These are phyloP conservation scores for Coemansia asiatica DNA, from an alignment of 192 early-diverging fungal genomes.

Conservation along the genomic window DNA sequence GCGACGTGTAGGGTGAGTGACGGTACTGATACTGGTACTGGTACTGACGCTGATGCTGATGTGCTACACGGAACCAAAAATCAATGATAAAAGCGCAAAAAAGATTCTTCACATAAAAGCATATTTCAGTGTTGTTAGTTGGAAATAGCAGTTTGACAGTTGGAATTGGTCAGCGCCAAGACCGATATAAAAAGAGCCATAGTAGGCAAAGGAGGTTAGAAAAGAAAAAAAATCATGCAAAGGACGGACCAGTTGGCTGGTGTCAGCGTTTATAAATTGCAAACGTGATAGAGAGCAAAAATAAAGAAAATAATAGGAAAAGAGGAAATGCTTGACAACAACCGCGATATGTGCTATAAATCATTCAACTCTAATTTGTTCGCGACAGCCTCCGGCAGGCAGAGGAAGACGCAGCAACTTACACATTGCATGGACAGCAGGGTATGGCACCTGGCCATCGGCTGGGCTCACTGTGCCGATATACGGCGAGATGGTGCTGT, in stretches of 20 bases:
- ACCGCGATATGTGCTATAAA: neutral
- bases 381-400: neutral
- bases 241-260: neutral
- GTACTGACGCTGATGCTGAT: slow-evolving; percentile 7
- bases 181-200: no score
- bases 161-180: no score
- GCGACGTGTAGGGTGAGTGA: slow-evolving; percentile 41
- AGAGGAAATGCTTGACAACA: neutral
- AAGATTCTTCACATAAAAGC: no score
- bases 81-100: no score
- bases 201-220: neutral
- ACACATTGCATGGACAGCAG: slow-evolving; percentile 5
- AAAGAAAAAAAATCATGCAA: neutral
- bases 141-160: neutral
- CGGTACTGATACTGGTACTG: slow-evolving; percentile 10
- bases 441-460: slow-evolving; percentile 36
- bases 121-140: neutral
- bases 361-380: neutral
- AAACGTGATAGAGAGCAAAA: neutral
- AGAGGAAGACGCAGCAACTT: slow-evolving; percentile 6
- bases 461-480: slow-evolving; percentile 40
- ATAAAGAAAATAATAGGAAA: neutral
- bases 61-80: slow-evolving; percentile 26
- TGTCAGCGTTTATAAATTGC: neutral
- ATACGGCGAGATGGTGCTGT: slow-evolving; percentile 39